These are phyloP conservation scores for Punica granatum DNA, from an alignment of 345 rosid genomes.

Conservation along the genomic window DNA sequence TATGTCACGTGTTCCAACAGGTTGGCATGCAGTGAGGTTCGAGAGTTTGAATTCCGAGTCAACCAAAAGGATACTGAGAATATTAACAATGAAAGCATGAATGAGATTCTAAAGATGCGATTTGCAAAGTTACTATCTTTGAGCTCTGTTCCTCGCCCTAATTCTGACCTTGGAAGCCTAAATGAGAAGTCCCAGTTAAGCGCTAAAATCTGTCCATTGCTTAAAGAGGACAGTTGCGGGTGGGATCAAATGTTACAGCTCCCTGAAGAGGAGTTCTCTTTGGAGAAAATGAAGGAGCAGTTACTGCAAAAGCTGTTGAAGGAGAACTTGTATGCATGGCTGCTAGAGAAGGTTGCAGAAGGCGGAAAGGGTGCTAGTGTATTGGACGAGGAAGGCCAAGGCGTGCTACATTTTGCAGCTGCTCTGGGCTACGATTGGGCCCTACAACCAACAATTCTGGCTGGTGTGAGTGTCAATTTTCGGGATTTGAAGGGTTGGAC, in stretches of 20 bases:
- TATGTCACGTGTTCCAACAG: constrained; percentile 88
- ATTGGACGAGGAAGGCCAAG: constrained; percentile 84
- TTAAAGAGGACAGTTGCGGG: constrained; percentile 49
- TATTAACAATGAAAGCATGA: constrained; percentile 13
- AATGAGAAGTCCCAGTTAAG: constrained; percentile 43
- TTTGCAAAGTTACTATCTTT: constrained; percentile 56
- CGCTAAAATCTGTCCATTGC: constrained; percentile 48
- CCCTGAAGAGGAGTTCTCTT: constrained; percentile 29
- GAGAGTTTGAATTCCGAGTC: constrained; percentile 74
- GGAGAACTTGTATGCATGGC: constrained; percentile 75
- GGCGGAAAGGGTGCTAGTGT: constrained; percentile 87
- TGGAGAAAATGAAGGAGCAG: constrained; percentile 41
- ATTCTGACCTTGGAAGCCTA: constrained; percentile 14
- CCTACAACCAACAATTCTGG: constrained; percentile 59
- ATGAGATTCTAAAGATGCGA: constrained; percentile 43
- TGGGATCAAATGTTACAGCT: constrained; percentile 48
- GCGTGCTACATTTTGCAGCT: constrained; percentile 90
- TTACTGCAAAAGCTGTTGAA: constrained; percentile 62
- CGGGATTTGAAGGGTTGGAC: constrained; percentile 97
- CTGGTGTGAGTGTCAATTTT: constrained; percentile 86
- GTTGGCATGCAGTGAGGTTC: constrained; percentile 92
- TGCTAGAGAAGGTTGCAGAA: constrained; percentile 60
- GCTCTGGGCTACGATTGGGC: constrained; percentile 98
- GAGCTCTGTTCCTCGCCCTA: constrained; percentile 20
- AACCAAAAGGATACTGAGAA: constrained; percentile 22